These are phyloP conservation scores for Pontederia crassipes DNA, from an alignment of 176 grass and related monocot species.

Conservation along the genomic window DNA sequence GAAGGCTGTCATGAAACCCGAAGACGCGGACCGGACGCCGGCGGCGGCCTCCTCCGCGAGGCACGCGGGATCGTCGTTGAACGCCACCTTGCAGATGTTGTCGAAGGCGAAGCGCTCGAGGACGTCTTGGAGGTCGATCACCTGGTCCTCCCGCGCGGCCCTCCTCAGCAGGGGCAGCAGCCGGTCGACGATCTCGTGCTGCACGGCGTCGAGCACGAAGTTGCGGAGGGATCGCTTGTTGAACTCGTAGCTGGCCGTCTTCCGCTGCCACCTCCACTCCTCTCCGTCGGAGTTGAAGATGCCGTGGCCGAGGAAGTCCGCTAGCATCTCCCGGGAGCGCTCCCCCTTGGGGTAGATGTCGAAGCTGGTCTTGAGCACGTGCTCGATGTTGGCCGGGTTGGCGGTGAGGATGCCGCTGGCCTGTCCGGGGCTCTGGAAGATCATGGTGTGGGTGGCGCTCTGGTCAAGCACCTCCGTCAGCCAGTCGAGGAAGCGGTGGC, in stretches of 20 bases:
- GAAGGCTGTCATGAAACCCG: slow-evolving; percentile 32
- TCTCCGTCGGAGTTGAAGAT: slow-evolving; percentile 45
- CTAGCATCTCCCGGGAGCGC: slow-evolving; percentile 10
- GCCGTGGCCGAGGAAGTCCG: slow-evolving; percentile 34
- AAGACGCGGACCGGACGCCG: not conserved
- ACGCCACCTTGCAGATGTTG: slow-evolving; percentile 49
- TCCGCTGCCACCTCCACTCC: slow-evolving; percentile 32
- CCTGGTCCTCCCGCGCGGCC: not conserved
- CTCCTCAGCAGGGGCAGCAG: slow-evolving; percentile 22
- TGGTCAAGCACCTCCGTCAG: slow-evolving; percentile 10
- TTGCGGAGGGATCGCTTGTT: slow-evolving; percentile 27
- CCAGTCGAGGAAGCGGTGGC: slow-evolving; percentile 35
- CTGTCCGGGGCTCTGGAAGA: slow-evolving; percentile 17
- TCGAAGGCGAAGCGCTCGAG: slow-evolving; percentile 50
- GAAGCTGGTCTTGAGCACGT: slow-evolving; percentile 30
- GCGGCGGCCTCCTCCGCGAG: slow-evolving; percentile 15
- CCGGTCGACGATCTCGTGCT: slow-evolving; percentile 19
- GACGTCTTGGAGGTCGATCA: slow-evolving; percentile 26
- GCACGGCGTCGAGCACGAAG: slow-evolving; percentile 26
- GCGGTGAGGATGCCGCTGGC: slow-evolving; percentile 20
- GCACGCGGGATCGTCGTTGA: slow-evolving; percentile 42
- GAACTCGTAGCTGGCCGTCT: slow-evolving; percentile 37
- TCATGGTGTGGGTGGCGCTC: slow-evolving; percentile 25
- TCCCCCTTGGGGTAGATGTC: slow-evolving; percentile 30
- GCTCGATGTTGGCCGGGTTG: slow-evolving; percentile 36